Base-by-base conservation (phyloP, 441 rosid genomes). In the California macrophylla region DNA sequence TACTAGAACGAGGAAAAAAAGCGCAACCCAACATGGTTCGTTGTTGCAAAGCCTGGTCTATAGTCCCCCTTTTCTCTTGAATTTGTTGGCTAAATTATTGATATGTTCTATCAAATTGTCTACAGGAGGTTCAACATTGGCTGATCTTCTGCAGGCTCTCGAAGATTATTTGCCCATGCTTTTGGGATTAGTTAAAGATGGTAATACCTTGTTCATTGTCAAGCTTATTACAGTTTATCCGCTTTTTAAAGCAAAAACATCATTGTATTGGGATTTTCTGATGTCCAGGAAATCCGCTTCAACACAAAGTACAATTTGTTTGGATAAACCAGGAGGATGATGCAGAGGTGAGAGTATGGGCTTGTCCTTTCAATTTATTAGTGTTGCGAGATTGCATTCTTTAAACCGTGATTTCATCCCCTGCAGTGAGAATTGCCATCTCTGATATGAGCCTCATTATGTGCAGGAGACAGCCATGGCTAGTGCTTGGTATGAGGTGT, bases 261-360 rank as follows among this genome's bases (percentile, higher is more conserved):
- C 1, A 58, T 2, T 1, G 29, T 12, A 12, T 10, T 74, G 77
- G 63, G 47, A 62, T 64, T 18, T 42, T 74, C 45, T 72, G 12
- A 69, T 67, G 47, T 70, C 66, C 78, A 86, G 91, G 92, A 74
- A 82, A 86, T 72, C 92, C 83, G 64, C 82, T 88, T 68, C 91
- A 84, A 65, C 85, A 85, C 80, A 89, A 82, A 78, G 93, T 89
- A 79, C 86, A 83, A 73, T 95, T 92, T 81, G 84, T 74, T 74
- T 95, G 99, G 99, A 76, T 86, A 66, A 95, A 95, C 76, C 98
- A 92, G 72, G 99, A 92, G 79, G 96, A 90, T 75, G 95, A 90
- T 68, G 82, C 83, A 70, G 96, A 89, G 97, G 99, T 94, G 75
- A 62, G 81, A 52, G 42, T 61, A 18, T 47, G n/a, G n/a, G n/a